Evolutionary conservation across 2,329 filamentous ascomycete species (phyloP), one percentile per base, ranked within the genome.

Genomic region (Cytospora leucostoma): DNA sequence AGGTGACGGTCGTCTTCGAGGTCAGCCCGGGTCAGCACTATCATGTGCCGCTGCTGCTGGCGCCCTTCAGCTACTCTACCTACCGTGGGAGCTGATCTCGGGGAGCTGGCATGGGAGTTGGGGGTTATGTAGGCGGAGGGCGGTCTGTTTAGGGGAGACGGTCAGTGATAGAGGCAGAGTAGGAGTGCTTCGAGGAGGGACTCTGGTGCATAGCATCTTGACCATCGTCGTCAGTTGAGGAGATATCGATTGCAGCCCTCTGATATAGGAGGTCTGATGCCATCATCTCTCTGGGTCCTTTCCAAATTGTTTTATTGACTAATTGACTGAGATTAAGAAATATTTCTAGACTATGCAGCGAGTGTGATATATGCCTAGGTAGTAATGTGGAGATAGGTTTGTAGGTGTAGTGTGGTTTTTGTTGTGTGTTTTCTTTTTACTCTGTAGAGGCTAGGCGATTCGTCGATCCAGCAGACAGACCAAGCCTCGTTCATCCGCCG

Each of bases 11-110:
- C 47, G 78, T 80, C 0, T 85, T 86, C 65, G 76, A 78, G 56
- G 82, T 87, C 27, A 72, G 77, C 12, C 75, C 78, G 71, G 82
- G 80, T 27, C 86, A 91, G 80, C 86, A 89, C 72, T 94, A 91
- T 72, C 91, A 95, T 78, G 90, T 95, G 3, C 91, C 91, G 52
- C 75, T 95, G 72, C 73, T 95, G 74, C 74, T 94, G 77, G 87
- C 88, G 67, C 91, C 91, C 35, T 93, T 88, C 77, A 90, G 88
- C 73, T 95, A 92, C 77, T 90, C 89, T 49, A 94, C 91, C 11
- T 95, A 95, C 76, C 80, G 91, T 55, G 91, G 91, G 17, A 91
- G 88, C 74, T 92, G 78, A 79, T 69, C n/a, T 27, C 27, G 27
- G 27, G 27, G 44, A 3, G 21, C 60, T 27, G 10, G 27, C 17